Evolutionary conservation across 805 yeast genomes (phyloP).

Genomic region (Blastobotrys terrestris): DNA sequence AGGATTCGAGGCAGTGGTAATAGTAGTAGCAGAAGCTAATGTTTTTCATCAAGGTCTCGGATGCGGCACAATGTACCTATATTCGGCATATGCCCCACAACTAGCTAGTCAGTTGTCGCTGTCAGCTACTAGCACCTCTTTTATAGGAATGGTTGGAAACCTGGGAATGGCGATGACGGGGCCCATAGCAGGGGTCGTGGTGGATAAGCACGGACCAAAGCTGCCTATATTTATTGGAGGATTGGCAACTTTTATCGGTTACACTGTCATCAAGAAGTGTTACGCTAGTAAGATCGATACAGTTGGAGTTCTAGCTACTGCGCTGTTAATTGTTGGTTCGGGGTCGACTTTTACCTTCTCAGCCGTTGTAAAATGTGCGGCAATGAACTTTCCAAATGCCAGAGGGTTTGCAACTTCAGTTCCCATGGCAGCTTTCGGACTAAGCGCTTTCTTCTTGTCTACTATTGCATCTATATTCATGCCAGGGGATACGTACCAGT

Average conservation of each 20-base stretch:
- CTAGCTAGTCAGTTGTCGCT: conserved; percentile 52
- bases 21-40: too few relatives aligned
- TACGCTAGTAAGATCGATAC: conserved; percentile 35
- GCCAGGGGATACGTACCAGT: conserved; percentile 52
- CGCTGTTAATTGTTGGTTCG: conserved; percentile 52
- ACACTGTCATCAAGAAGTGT: conserved; percentile 47
- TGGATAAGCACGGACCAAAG: conserved; percentile 57
- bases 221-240: conserved; percentile 48
- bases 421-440: conserved; percentile 68
- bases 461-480: conserved; percentile 45
- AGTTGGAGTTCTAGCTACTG: conserved; percentile 37
- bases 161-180: conserved; percentile 61
- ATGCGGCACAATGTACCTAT: conserved; percentile 71
- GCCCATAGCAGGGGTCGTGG: conserved; percentile 59
- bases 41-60: conserved; percentile 48
- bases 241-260: conserved; percentile 45
- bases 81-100: conserved; percentile 75
- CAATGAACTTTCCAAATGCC: conserved; percentile 56
- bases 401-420: conserved; percentile 70
- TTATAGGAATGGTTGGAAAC: conserved; percentile 61
- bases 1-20: not conserved
- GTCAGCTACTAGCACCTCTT: conserved; percentile 55
- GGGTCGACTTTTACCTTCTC: conserved; percentile 65
- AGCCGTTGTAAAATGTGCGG: conserved; percentile 67
- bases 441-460: conserved; percentile 65